Conservation (phyloP, 441 rosid genomes). For the Syzygium syzygioides region DNA sequence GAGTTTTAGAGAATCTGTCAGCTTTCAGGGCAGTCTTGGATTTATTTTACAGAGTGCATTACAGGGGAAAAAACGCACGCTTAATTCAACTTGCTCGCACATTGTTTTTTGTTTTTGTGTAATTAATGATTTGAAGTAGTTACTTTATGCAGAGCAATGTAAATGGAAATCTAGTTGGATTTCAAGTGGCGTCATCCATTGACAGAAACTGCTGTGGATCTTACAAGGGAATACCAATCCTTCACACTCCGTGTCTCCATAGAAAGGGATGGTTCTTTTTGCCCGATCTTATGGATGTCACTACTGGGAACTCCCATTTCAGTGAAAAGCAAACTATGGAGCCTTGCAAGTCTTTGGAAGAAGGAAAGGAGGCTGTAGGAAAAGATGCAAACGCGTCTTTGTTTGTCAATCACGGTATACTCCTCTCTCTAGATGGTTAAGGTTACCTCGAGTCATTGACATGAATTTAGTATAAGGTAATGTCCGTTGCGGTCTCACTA, state of each 20-base stretch:
- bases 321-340: conserved; percentile 27
- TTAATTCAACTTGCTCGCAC: not conserved
- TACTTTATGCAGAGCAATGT: conserved; percentile 14
- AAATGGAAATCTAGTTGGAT: conserved; percentile 7
- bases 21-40: not conserved
- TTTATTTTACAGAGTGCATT: not conserved
- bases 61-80: not conserved
- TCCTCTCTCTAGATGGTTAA: not conserved
- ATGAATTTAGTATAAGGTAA: not conserved
- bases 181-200: conserved; percentile 11
- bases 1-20: not conserved
- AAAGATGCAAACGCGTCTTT: conserved; percentile 23
- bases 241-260: conserved; percentile 1
- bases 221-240: conserved; percentile 2
- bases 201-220: conserved; percentile 14
- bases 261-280: conserved; percentile 35
- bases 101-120: not conserved
- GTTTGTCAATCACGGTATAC: conserved; percentile 46
- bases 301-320: conserved; percentile 25
- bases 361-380: conserved; percentile 21
- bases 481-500: not conserved
- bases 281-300: conserved; percentile 27
- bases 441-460: not conserved
- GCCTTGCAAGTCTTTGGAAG: conserved; percentile 21
- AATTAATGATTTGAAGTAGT: conserved; percentile 5